Percentiles rank a stretch among this genome's conserved stretches.
phyloP scores from a whole-genome alignment of 75 land plant genomes.

The Picea glauca region DNA sequence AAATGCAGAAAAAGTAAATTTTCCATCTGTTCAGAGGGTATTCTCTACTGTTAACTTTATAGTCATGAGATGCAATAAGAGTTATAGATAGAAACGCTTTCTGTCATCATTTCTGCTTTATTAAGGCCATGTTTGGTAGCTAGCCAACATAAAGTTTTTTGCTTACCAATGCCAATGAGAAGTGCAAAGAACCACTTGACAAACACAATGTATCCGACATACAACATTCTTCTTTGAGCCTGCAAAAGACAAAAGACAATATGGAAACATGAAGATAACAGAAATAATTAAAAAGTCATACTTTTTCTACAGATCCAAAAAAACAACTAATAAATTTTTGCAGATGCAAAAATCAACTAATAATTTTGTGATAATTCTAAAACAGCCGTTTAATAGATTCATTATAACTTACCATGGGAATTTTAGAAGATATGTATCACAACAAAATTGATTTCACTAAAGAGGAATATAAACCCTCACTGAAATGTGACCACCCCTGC shows the following conservation, averaged over 20 bases:
- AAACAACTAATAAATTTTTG: not conserved
- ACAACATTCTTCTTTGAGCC: slow-evolving; percentile 80
- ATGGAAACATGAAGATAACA: not conserved
- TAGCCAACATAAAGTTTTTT: not conserved
- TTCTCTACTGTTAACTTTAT: not conserved
- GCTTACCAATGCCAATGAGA: slow-evolving; percentile 88
- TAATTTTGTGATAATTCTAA: not conserved
- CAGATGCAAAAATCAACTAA: not conserved
- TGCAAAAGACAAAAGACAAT: slow-evolving; percentile 15
- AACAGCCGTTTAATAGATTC: not conserved
- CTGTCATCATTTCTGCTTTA: not conserved
- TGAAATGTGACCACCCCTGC: not conserved
- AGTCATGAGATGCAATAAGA: not conserved
- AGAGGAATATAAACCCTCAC: not conserved
- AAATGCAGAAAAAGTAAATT: not conserved
- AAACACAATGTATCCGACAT: slow-evolving; percentile 50
- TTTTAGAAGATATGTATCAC: not conserved
- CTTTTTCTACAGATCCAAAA: not conserved
- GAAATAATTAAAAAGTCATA: not conserved
- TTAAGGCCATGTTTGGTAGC: not conserved
- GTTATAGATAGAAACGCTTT: not conserved
- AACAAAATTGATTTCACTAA: not conserved
- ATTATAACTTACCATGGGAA: not conserved
- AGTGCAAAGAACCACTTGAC: slow-evolving; percentile 90
- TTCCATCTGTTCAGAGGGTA: not conserved